Evolutionary conservation across 345 rosid genomes (phyloP).

Genomic region (Raphanus sativus): DNA sequence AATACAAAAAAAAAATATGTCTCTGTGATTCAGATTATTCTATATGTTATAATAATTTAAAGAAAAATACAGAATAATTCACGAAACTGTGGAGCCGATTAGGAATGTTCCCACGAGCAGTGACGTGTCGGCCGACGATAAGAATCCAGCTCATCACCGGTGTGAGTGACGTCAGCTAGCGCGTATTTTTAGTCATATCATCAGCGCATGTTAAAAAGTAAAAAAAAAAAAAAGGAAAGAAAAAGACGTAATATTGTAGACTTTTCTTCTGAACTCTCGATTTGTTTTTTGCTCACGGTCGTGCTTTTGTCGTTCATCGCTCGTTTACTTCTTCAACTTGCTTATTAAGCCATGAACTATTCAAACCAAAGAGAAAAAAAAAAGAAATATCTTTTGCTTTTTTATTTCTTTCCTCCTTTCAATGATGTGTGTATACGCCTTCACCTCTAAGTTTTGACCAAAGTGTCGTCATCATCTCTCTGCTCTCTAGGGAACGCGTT

Average conservation of each 20-base stretch:
- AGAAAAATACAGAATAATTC: not conserved
- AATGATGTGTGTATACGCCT: constrained; percentile 23
- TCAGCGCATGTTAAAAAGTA: constrained; percentile 16
- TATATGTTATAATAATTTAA: not conserved
- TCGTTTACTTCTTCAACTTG: constrained; percentile 26
- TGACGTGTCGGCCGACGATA: constrained; percentile 24
- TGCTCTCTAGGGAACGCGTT: not conserved
- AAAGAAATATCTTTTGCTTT: not conserved
- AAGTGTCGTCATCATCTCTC: not conserved
- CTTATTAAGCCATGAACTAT: not conserved
- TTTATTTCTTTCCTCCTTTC: not conserved
- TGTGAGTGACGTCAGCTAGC: not conserved
- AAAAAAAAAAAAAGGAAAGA: constrained; percentile 11
- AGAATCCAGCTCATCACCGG: constrained; percentile 20
- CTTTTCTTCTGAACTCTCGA: constrained; percentile 1
- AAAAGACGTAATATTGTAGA: too few relatives aligned
- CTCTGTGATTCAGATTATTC: not conserved
- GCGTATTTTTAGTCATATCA: constrained; percentile 10
- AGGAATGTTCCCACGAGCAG: constrained; percentile 24
- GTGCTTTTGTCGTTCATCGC: constrained; percentile 24
- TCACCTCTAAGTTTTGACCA: constrained; percentile 41
- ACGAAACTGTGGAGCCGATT: not conserved
- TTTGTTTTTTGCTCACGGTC: constrained; percentile 24
- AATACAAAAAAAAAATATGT: not conserved
- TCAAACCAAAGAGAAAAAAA: not conserved